Percentiles rank a stretch among this genome's conserved stretches.
These are phyloP conservation scores for Sonneratia caseolaris DNA, from an alignment of 345 rosid genomes.

Conservation along the genomic window DNA sequence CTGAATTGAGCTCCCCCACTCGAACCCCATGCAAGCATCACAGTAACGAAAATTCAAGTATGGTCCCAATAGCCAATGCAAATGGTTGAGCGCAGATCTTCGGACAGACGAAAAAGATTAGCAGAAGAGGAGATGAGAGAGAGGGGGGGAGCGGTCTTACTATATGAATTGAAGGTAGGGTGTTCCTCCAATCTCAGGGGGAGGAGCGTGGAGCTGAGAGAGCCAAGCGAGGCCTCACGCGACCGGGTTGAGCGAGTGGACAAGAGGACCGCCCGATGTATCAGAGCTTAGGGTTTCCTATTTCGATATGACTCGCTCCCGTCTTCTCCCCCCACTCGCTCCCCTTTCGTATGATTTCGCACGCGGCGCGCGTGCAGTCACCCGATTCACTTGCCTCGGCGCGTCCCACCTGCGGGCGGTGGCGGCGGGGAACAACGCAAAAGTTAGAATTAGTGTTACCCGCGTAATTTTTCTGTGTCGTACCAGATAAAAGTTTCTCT, in stretches of 20 bases:
- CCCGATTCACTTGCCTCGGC: not conserved
- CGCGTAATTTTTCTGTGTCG: not conserved
- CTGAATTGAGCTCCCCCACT: not conserved
- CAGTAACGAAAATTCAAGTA: not conserved
- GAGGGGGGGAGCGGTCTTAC: not conserved
- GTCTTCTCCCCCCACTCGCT: not conserved
- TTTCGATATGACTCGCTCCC: not conserved
- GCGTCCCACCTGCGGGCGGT: conserved; percentile 2
- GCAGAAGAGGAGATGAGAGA: not conserved
- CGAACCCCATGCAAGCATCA: not conserved
- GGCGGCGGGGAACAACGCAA: too few species aligned
- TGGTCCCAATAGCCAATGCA: not conserved
- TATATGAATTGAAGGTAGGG: not conserved
- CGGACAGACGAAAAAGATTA: not conserved
- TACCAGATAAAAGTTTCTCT: too few species aligned
- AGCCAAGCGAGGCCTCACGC: conserved; percentile 3
- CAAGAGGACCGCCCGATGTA: not conserved
- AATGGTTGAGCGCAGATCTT: not conserved
- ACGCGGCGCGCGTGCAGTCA: conserved; percentile 17
- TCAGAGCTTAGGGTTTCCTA: conserved; percentile 5
- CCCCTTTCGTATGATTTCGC: not conserved
- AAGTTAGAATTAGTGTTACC: not conserved
- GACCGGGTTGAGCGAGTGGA: conserved; percentile 14
- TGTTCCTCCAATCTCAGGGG: conserved; percentile 11
- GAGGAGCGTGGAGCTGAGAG: conserved; percentile 14